Evolutionary conservation across 2,329 filamentous ascomycete species (phyloP).

Genomic region (Arthroderma sp.): DNA sequence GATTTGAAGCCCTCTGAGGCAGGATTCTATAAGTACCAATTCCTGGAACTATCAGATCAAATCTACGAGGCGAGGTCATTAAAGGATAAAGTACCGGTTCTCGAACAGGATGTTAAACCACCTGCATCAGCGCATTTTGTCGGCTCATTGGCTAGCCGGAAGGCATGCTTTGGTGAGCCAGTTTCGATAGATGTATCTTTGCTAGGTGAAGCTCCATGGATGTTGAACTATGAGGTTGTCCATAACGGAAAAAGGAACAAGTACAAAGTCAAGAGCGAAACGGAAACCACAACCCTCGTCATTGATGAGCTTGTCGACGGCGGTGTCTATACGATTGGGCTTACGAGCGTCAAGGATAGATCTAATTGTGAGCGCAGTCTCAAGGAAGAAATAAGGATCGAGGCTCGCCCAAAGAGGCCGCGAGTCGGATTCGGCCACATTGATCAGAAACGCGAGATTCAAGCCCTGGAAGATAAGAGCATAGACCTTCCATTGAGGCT

Average conservation of each 20-base stretch:
- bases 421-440: constrained; percentile 74
- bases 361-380: constrained; percentile 76
- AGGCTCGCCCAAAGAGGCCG: constrained; percentile 77
- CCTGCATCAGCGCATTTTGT: constrained; percentile 66
- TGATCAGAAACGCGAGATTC: constrained; percentile 62
- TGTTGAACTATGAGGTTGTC: constrained; percentile 80
- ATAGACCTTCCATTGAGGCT: constrained; percentile 70
- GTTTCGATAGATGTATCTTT: constrained; percentile 63
- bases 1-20: constrained; percentile 70
- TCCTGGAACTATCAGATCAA: constrained; percentile 65
- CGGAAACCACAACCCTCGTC: constrained; percentile 53
- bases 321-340: constrained; percentile 76
- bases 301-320: constrained; percentile 64
- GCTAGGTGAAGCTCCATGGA: constrained; percentile 74
- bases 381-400: constrained; percentile 72
- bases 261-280: constrained; percentile 51
- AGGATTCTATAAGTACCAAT: constrained; percentile 76
- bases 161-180: constrained; percentile 70
- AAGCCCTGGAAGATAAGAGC: constrained; percentile 61
- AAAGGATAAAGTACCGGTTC: constrained; percentile 45
- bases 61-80: constrained; percentile 61
- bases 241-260: constrained; percentile 76
- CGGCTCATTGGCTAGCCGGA: constrained; percentile 40
- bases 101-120: constrained; percentile 88
- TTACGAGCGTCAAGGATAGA: constrained; percentile 76